Conservation (phyloP, 1,284 basidiomycete genomes). For the Apiotrichum gracile region DNA sequence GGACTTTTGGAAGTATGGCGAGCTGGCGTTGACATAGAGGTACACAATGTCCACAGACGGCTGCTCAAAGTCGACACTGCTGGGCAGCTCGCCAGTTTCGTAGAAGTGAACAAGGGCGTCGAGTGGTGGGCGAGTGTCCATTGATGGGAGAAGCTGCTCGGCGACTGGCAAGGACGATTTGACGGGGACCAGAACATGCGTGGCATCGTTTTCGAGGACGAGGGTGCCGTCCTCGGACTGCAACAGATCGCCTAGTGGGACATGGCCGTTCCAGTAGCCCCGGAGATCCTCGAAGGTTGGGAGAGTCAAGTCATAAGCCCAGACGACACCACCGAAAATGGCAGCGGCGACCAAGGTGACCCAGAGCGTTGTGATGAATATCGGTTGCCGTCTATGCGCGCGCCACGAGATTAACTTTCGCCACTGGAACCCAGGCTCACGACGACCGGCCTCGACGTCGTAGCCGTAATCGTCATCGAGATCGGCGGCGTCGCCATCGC, state of each 20-base stretch:
- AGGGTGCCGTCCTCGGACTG: neutral
- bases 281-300: neutral
- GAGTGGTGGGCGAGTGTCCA: slow-evolving; percentile 13
- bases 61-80: neutral
- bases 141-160: slow-evolving; percentile 9
- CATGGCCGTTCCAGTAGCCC: neutral
- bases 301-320: neutral
- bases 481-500: neutral
- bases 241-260: neutral
- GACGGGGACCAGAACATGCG: slow-evolving; percentile 18
- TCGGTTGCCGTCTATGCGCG: neutral
- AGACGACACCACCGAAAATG: neutral
- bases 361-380: neutral
- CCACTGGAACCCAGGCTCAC: too few species aligned
- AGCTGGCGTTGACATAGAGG: slow-evolving; percentile 37
- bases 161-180: neutral
- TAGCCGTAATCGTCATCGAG: neutral
- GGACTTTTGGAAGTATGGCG: slow-evolving; percentile 24
- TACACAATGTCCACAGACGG: slow-evolving; percentile 32
- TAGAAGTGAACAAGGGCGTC: slow-evolving; percentile 17
- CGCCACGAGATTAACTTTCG: neutral
- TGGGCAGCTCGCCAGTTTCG: slow-evolving; percentile 10
- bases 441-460: neutral
- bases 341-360: neutral
- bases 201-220: slow-evolving; percentile 7